Evolutionary conservation across 257 asterid genomes (phyloP), one percentile per base, ranked within the genome.

Genomic region (Phtheirospermum japonicum): DNA sequence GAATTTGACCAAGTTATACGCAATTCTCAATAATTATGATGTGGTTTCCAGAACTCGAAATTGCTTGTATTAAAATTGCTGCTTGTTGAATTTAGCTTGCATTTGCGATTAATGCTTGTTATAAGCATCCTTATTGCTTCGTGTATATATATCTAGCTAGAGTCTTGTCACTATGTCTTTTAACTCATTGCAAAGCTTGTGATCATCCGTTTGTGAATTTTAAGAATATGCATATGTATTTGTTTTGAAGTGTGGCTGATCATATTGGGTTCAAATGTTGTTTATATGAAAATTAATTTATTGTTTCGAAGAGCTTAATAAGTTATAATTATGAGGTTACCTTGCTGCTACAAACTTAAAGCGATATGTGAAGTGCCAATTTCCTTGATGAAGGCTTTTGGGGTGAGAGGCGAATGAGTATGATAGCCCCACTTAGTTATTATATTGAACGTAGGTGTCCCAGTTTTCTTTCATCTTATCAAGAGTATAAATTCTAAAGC

Each of bases 1-100:
- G 56, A 70, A 64, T 57, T 45, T 17, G 49, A 59, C 28, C 60
- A 58, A 28, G 43, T 59, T 53, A 23, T 43, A 28, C 39, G 72
- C 33, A 18, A 37, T 66, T 63, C 42, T 67, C 60, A 76, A 76
- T 71, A 71, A 76, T 63, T 57, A 45, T 43, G 79, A 33, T 67
- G 53, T 58, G 61, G 51, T 66, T 71, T 54, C 30, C 55, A 39
- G 63, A 57, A 65, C 70, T 65, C 48, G 42, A 17, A 16, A 39
- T 32, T 23, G 2, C 67, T 46, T 66, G 60, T 58, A 57, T 57
- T 23, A 10, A 51, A 40, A 54, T 66, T 75, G 71, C 34, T 61
- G 70, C 54, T 57, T 61, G 63, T 26, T 73, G 64, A 63, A 59
- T 68, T 40, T 31, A 20, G n/a, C 54, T 48, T 18, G 45, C 18